These are phyloP conservation scores for Pachysandra terminalis DNA, from an alignment of 164 flowering plant genomes.

Conservation along the genomic window DNA sequence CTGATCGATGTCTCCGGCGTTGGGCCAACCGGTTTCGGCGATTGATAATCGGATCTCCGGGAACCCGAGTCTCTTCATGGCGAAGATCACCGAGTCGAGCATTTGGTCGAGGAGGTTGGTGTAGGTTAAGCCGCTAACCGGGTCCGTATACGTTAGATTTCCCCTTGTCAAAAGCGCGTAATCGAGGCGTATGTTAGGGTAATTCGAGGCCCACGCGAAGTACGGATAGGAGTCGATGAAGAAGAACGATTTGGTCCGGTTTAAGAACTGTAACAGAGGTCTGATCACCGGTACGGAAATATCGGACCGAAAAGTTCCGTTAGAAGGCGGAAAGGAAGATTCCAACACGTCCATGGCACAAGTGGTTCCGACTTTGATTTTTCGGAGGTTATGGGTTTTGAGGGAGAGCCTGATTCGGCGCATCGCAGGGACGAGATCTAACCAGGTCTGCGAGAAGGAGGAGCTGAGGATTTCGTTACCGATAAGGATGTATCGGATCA, in stretches of 20 bases:
- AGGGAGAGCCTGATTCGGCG: slow-evolving; percentile 29
- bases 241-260: slow-evolving; percentile 41
- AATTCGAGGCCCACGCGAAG: slow-evolving; percentile 48
- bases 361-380: slow-evolving; percentile 57
- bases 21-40: slow-evolving; percentile 57
- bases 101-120: slow-evolving; percentile 44
- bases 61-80: slow-evolving; percentile 38
- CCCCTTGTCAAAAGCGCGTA: slow-evolving; percentile 33
- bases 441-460: slow-evolving; percentile 24
- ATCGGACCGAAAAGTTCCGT: slow-evolving; percentile 36
- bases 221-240: slow-evolving; percentile 63
- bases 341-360: slow-evolving; percentile 58
- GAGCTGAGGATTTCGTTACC: slow-evolving; percentile 39
- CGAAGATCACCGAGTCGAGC: slow-evolving; percentile 43
- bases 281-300: slow-evolving; percentile 27
- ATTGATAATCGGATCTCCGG: slow-evolving; percentile 24
- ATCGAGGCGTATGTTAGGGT: slow-evolving; percentile 32
- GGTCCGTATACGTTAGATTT: slow-evolving; percentile 24
- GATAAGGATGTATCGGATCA: slow-evolving; percentile 29
- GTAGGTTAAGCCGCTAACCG: slow-evolving; percentile 25
- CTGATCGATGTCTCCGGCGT: slow-evolving; percentile 29
- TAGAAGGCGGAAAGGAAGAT: slow-evolving; percentile 55
- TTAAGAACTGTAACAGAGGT: slow-evolving; percentile 42
- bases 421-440: slow-evolving; percentile 55
- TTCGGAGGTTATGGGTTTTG: slow-evolving; percentile 13